A percentile compares a stretch with the other conserved stretches of the same genome.
Evolutionary conservation across 2,329 filamentous ascomycete genomes (phyloP).

Genomic region (Pseudogymnoascus sp.): DNA sequence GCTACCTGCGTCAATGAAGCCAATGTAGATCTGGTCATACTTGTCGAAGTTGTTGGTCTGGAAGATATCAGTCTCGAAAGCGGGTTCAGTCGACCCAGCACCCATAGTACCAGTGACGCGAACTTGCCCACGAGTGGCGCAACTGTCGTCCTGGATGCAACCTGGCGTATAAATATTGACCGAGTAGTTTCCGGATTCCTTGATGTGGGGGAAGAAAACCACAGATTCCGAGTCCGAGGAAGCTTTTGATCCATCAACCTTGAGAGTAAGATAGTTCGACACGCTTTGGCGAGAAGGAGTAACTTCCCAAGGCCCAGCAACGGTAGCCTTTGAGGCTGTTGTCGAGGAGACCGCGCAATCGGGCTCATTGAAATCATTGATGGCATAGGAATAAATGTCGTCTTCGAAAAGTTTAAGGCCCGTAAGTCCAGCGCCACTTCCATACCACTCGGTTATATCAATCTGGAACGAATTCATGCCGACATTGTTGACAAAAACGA

Average conservation of each 20-base stretch:
- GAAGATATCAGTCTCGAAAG: conserved; percentile 57
- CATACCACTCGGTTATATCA: conserved; percentile 82
- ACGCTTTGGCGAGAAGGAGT: conserved; percentile 61
- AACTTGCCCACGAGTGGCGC: conserved; percentile 67
- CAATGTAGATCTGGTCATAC: conserved; percentile 86
- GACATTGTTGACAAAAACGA: conserved; percentile 78
- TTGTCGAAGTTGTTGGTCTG: conserved; percentile 97
- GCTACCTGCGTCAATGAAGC: conserved; percentile 69
- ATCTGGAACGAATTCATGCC: conserved; percentile 84
- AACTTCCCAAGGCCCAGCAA: conserved; percentile 66
- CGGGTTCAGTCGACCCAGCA: conserved; percentile 35
- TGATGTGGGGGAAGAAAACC: conserved; percentile 75
- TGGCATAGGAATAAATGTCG: conserved; percentile 76
- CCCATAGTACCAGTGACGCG: conserved; percentile 71
- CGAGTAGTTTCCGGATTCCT: conserved; percentile 83
- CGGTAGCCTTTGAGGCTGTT: conserved; percentile 57
- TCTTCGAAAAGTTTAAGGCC: conserved; percentile 84
- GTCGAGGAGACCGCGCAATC: conserved; percentile 57
- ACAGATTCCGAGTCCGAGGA: conserved; percentile 57
- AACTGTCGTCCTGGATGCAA: conserved; percentile 72
- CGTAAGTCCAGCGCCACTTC: conserved; percentile 71
- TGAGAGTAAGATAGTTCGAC: conserved; percentile 68
- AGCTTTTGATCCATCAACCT: conserved; percentile 48
- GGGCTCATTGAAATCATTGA: conserved; percentile 84
- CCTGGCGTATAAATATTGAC: conserved; percentile 90